phyloP scores from a whole-genome alignment of 2,329 filamentous ascomycete genomes.

The Helotiales sp. region DNA sequence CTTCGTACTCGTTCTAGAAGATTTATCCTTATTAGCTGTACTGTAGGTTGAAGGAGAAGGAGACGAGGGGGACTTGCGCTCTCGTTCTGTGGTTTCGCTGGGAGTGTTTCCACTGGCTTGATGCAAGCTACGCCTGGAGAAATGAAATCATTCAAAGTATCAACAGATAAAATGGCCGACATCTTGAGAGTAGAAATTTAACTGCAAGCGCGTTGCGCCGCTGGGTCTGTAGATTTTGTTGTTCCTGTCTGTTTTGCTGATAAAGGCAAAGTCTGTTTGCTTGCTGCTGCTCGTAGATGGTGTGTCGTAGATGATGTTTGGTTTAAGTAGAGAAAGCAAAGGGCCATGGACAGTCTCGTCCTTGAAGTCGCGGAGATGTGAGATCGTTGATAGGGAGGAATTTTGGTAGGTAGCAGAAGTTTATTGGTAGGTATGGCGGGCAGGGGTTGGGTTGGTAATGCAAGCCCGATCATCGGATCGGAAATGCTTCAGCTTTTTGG shows the following conservation, averaged over 20 bases:
- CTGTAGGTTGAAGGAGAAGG: neutral
- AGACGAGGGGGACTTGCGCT: conserved; percentile 40
- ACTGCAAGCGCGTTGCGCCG: conserved; percentile 28
- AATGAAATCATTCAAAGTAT: conserved; percentile 99
- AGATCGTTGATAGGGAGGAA: neutral
- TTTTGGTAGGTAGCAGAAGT: neutral
- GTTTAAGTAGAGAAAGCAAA: neutral
- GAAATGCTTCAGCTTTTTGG: conserved; percentile 8
- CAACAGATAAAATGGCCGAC: conserved; percentile 95
- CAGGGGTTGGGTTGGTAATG: conserved; percentile 11
- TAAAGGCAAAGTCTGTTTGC: too few species aligned
- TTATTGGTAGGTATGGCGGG: neutral
- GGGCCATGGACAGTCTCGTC: neutral
- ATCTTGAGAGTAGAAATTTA: conserved; percentile 55
- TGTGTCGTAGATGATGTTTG: neutral
- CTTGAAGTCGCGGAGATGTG: neutral
- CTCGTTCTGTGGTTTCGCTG: conserved; percentile 57
- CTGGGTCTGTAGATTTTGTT: neutral
- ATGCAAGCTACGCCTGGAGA: conserved; percentile 97
- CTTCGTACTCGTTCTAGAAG: conserved; percentile 66
- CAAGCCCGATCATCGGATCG: conserved; percentile 13
- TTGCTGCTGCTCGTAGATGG: neutral
- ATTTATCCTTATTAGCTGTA: conserved; percentile 16
- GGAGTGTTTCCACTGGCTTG: conserved; percentile 93
- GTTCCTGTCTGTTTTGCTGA: neutral